Conservation (phyloP, 441 rosid genomes). For the Populus trichocarpa region DNA sequence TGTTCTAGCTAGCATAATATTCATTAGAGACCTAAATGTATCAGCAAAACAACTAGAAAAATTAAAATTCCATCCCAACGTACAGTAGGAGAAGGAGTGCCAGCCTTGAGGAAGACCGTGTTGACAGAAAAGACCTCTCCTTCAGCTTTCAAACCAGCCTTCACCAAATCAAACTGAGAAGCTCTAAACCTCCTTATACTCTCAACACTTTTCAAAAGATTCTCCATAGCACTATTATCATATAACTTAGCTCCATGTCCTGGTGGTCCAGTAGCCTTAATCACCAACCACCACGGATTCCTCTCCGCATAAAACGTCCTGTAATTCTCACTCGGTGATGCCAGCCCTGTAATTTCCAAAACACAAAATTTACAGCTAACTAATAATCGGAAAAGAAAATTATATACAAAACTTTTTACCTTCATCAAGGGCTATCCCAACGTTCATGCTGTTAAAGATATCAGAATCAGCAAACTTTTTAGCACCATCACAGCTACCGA, state of each 20-base stretch:
- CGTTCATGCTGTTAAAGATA: constrained; percentile 57
- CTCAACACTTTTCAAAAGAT: constrained; percentile 80
- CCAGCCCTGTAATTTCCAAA: constrained; percentile 44
- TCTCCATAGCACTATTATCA: constrained; percentile 90
- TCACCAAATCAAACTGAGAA: constrained; percentile 83
- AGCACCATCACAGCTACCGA: constrained; percentile 84
- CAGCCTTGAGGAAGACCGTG: constrained; percentile 79
- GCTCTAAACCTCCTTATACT: constrained; percentile 81
- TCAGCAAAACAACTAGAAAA: background rate
- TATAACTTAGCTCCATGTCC: constrained; percentile 95
- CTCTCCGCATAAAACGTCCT: constrained; percentile 79
- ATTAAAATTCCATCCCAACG: constrained; percentile 1
- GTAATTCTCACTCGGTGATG: constrained; percentile 64
- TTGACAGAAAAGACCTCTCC: constrained; percentile 89
- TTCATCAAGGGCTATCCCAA: constrained; percentile 85
- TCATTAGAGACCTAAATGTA: background rate
- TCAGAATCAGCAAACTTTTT: constrained; percentile 62
- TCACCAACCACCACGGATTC: constrained; percentile 79
- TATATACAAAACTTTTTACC: constrained; percentile 31
- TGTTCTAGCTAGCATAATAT: background rate
- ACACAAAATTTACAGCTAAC: background rate
- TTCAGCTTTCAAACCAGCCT: constrained; percentile 73
- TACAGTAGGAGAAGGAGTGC: constrained; percentile 93
- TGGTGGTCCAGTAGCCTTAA: constrained; percentile 84
- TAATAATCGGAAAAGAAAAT: background rate